Conservation (phyloP, 2,329 filamentous ascomycete genomes). For the Leptodontidium sp. region DNA sequence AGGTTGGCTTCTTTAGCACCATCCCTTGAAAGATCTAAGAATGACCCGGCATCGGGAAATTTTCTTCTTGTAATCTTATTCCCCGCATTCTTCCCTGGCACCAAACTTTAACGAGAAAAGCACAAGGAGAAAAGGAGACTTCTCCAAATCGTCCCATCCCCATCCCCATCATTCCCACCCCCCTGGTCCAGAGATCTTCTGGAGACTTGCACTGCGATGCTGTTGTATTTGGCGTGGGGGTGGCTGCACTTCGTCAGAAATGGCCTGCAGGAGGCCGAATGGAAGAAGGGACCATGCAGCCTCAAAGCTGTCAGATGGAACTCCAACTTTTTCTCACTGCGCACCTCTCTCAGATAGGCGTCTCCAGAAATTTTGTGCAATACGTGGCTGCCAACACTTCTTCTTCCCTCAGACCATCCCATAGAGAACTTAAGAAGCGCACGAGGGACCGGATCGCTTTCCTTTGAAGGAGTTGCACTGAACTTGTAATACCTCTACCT, state of each 20-base stretch:
- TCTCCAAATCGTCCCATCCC: neutral
- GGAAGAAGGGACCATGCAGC: constrained; percentile 8
- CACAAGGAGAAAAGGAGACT: neutral
- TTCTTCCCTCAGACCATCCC: neutral
- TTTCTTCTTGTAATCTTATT: neutral
- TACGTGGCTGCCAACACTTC: neutral
- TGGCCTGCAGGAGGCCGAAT: constrained; percentile 17
- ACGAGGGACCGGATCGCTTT: neutral
- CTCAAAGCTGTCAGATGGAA: constrained; percentile 8
- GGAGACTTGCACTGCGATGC: neutral
- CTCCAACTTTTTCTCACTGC: neutral
- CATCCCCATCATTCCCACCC: neutral
- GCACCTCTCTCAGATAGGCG: neutral
- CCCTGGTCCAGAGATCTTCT: constrained; percentile 10
- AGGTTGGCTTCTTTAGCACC: neutral
- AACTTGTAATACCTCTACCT: neutral
- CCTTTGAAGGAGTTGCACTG: neutral
- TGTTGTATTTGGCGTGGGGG: neutral
- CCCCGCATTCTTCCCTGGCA: neutral
- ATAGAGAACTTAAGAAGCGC: neutral
- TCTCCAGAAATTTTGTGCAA: neutral
- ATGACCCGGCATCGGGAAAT: neutral
- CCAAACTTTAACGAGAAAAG: neutral
- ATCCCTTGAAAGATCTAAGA: neutral
- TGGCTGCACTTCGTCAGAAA: neutral